Base-by-base conservation (phyloP, 768 basidiomycete genomes). In the Asterophora lycoperdoides region DNA sequence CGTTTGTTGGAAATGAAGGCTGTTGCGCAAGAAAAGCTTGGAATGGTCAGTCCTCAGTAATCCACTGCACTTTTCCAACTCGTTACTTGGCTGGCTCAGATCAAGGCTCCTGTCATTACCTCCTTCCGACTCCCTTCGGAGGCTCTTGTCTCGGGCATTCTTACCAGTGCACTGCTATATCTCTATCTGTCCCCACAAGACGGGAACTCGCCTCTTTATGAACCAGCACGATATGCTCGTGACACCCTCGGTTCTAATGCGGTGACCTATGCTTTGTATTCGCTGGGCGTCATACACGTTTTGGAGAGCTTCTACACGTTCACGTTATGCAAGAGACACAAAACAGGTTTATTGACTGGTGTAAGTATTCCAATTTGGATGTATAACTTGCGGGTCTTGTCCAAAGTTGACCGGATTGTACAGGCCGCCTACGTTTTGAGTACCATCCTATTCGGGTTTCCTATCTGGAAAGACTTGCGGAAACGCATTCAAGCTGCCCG, bases 1-100 rank as follows among this genome's bases (percentile, higher is more conserved):
- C 79, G 89, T 8, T 63, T 92, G 18, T 66, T 91, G 17, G 73
- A 79, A 47, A 92, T 91, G 89, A 90, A 89, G 60, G 81, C 81
- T 0, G 73, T 86, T 19, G 86, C 89, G 0, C 86, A 91, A 59
- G 87, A 87, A 60, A 76, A 80, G 1, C 75, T 92, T 14, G 89
- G 89, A 20, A 89, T 87, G 85, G 88, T 85, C 48, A 19, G 80
- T 43, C 8, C 9, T 49, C 30, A 23, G 23, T 8, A 18, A 20
- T 28, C 15, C 46, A 19, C 34, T 38, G 8, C 13, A 35, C 10
- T 30, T 30, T 28, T 38, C 20, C 5, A 20, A 40, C 6, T 48
- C 44, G 29, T 18, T 35, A 28, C 18, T 33, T 18, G 37, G 29
- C 18, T 38, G 10, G 26, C 33, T 9, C 32, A 86, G 85, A 79